Evolutionary conservation across 352 stramenopile species (phyloP), one percentile per base, ranked within the genome.

Genomic region (Globisporangium canariense): DNA sequence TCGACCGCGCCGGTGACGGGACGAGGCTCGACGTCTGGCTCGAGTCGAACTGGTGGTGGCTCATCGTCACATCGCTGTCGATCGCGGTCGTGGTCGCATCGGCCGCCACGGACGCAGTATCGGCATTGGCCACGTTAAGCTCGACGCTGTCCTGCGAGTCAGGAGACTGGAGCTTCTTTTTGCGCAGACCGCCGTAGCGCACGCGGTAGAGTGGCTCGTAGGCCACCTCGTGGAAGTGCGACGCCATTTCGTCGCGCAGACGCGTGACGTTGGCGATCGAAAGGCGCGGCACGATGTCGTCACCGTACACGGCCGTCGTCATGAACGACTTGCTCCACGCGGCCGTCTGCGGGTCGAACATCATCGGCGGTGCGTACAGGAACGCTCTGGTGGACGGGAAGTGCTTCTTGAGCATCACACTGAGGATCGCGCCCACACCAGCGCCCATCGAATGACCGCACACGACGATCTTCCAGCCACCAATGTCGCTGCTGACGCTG

Each of bases 401-500:
- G 20, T 78, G 38, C n/a, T 78, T 78, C 32, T 71, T 73, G 10
- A 93, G 71, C 53, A 94, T 66, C 34, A 94, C 66, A 1, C 76
- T 69, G 11, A 96, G 67, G 49, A 96, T 86, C 22, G 78, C 79
- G 28, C 74, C 81, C 9, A 93, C 85, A 8, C 82, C 88, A n/a
- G 81, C 88, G 34, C 88, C 86, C 74, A 94, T 89, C 50, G 84
- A 93, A 72, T 96, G 88, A 4, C 88, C 88, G 20, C 77, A 87
- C 6, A 94, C 73, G 13, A 93, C 84, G 60, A 96, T 75, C 51
- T 75, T 80, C 82, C 81, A 92, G 30, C 25, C 30, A 11, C 11
- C 20, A 32, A n/a, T 20, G 66, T 54, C 38, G 62, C 61, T 45
- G 68, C 13, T 54, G 18, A 34, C 8, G 25, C 30, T 32, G 14